A percentile compares a stretch with the other conserved stretches of the same genome.
Evolutionary conservation across 176 grass and related monocot species (phyloP).

Genomic region (Microstegium vimineum): DNA sequence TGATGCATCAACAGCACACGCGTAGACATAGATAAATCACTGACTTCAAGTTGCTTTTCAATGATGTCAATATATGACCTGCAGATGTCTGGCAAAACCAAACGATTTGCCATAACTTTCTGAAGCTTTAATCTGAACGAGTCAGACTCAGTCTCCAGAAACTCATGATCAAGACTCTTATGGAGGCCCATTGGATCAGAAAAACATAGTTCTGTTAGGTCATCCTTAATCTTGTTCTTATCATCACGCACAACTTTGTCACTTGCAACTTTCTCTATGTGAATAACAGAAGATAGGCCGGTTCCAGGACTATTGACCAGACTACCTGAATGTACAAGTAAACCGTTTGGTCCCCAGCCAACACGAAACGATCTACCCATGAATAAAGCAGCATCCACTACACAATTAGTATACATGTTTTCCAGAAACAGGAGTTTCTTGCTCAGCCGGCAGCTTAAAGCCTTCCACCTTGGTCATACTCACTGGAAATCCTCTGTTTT

Average conservation of each 20-base stretch:
- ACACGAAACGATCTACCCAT: conserved; percentile 96
- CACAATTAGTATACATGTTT: conserved; percentile 58
- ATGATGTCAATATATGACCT: conserved; percentile 75
- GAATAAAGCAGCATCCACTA: conserved; percentile 84
- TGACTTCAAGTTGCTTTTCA: conserved; percentile 67
- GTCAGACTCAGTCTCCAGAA: conserved; percentile 41
- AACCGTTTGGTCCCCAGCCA: conserved; percentile 89
- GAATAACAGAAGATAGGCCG: conserved; percentile 75
- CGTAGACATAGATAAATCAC: conserved; percentile 56
- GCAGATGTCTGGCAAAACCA: conserved; percentile 75
- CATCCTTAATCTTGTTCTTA: conserved; percentile 52
- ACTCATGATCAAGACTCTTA: conserved; percentile 56
- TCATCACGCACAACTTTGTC: conserved; percentile 69
- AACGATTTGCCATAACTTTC: conserved; percentile 60
- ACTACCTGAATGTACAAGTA: conserved; percentile 86
- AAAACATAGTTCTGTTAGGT: conserved; percentile 70
- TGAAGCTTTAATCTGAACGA: conserved; percentile 66
- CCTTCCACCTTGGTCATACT: conserved; percentile 77
- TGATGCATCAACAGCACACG: conserved; percentile 81
- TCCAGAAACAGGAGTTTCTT: conserved; percentile 64
- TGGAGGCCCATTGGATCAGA: conserved; percentile 66
- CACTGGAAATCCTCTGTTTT: conserved; percentile 62
- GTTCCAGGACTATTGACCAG: conserved; percentile 44
- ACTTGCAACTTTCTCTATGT: conserved; percentile 68
- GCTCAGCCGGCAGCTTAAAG: conserved; percentile 73